Percentiles rank a stretch among this genome's conserved stretches.
phyloP scores from a whole-genome alignment of 208 protist species.

The Trypanosoma rangeli region DNA sequence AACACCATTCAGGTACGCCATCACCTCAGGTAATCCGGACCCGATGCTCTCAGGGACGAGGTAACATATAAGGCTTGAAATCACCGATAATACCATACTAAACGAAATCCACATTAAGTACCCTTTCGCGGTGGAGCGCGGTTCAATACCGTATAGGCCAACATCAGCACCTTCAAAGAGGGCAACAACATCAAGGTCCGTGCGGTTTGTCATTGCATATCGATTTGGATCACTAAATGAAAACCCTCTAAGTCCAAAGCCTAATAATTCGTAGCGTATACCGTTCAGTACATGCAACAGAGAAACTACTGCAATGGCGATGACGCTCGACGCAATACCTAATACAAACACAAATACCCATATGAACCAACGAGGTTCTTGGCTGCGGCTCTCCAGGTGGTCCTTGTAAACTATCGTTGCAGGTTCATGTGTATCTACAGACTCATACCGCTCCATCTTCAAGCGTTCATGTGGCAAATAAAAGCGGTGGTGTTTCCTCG shows the following conservation, averaged over 20 bases:
- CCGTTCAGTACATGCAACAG: constrained; percentile 43
- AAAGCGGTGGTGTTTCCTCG: constrained; percentile 24
- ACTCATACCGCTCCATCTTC: constrained; percentile 61
- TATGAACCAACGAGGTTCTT: constrained; percentile 67
- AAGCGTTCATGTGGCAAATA: constrained; percentile 28
- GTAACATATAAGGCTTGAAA: constrained; percentile 38
- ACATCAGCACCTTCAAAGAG: constrained; percentile 32
- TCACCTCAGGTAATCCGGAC: constrained; percentile 45
- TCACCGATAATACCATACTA: constrained; percentile 30
- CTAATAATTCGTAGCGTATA: constrained; percentile 51
- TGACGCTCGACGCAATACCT: constrained; percentile 39
- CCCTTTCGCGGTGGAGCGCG: constrained; percentile 31
- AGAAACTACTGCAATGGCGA: constrained; percentile 35
- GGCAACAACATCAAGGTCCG: constrained; percentile 17
- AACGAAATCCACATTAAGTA: constrained; percentile 37
- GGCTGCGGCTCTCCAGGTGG: constrained; percentile 48
- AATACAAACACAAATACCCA: constrained; percentile 56
- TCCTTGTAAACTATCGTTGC: constrained; percentile 60
- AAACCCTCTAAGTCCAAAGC: constrained; percentile 42
- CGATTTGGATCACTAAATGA: constrained; percentile 28
- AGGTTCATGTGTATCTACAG: constrained; percentile 51
- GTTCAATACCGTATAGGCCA: constrained; percentile 30
- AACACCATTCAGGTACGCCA: constrained; percentile 61
- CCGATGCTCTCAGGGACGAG: constrained; percentile 45
- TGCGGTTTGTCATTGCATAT: constrained; percentile 3